phyloP scores from a whole-genome alignment of 1,139 yeast genomes.

The Suhomyces choctaworum region DNA sequence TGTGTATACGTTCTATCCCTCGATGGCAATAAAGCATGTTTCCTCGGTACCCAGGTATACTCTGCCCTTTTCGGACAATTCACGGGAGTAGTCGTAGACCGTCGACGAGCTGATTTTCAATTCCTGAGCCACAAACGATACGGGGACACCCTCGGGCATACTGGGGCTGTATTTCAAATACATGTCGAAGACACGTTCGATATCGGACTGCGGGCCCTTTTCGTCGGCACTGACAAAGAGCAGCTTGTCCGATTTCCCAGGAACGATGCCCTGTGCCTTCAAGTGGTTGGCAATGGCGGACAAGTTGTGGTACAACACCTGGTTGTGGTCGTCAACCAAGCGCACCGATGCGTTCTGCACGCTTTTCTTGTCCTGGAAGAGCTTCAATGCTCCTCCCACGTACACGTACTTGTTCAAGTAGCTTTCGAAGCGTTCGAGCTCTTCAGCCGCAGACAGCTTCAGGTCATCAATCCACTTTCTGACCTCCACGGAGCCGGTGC shows the following conservation, averaged over 20 bases:
- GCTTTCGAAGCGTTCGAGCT: conserved; percentile 33
- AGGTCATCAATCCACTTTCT: conserved; percentile 69
- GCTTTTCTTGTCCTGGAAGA: conserved; percentile 65
- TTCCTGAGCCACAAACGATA: conserved; percentile 57
- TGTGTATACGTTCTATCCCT: conserved; percentile 1
- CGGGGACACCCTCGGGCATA: conserved; percentile 75
- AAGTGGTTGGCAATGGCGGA: conserved; percentile 67
- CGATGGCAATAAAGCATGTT: conserved; percentile 45
- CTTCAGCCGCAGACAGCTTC: conserved; percentile 32
- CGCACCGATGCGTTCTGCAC: conserved; percentile 65
- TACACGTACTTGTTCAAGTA: conserved; percentile 54
- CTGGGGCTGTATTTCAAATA: conserved; percentile 52
- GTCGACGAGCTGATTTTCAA: conserved; percentile 51
- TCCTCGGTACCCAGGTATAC: conserved; percentile 71
- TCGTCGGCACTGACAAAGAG: conserved; percentile 20
- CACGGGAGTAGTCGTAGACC: conserved; percentile 49
- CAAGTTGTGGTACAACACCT: conserved; percentile 73
- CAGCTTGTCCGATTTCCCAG: conserved; percentile 15
- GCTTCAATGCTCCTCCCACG: conserved; percentile 71
- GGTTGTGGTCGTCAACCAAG: conserved; percentile 67
- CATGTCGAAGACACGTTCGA: conserved; percentile 49
- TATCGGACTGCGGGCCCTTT: conserved; percentile 26
- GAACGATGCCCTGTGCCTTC: conserved; percentile 46
- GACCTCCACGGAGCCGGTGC: conserved; percentile 75
- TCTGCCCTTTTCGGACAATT: conserved; percentile 63